These are phyloP conservation scores for Rhodamnia rubescens DNA, from an alignment of 345 rosid species.

Conservation along the genomic window DNA sequence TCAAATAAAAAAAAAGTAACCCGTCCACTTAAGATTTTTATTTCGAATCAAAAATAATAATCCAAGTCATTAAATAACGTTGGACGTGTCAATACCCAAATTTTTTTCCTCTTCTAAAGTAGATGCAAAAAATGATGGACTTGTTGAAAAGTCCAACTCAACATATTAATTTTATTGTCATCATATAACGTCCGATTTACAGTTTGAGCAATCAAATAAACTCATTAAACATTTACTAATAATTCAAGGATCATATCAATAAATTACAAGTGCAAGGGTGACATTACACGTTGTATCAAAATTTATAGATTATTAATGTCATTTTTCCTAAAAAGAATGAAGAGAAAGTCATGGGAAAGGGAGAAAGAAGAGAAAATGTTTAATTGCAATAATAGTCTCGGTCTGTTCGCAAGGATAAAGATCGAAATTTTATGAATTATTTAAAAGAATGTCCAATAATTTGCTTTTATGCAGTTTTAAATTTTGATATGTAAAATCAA, in stretches of 20 bases:
- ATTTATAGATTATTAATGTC: neutral
- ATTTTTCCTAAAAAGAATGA: neutral
- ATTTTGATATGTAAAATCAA: neutral
- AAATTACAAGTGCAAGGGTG: rapidly evolving
- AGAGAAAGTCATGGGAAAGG: neutral
- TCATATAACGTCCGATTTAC: neutral
- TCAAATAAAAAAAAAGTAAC: neutral
- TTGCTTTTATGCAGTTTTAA: neutral
- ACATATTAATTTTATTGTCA: neutral
- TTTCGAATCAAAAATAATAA: too few species aligned
- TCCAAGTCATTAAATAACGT: neutral
- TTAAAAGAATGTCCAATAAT: neutral
- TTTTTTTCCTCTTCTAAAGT: neutral
- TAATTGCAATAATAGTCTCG: neutral
- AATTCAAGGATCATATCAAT: neutral
- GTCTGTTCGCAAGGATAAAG: neutral
- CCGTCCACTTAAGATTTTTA: neutral
- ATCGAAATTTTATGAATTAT: neutral
- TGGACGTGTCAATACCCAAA: neutral
- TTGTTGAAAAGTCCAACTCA: too few species aligned
- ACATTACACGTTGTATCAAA: neutral
- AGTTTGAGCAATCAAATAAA: neutral
- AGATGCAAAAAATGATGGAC: neutral
- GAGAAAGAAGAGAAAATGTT: neutral
- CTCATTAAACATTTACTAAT: neutral